Base-by-base conservation (phyloP, 2,329 filamentous ascomycete species). In the Penicillium freii region DNA sequence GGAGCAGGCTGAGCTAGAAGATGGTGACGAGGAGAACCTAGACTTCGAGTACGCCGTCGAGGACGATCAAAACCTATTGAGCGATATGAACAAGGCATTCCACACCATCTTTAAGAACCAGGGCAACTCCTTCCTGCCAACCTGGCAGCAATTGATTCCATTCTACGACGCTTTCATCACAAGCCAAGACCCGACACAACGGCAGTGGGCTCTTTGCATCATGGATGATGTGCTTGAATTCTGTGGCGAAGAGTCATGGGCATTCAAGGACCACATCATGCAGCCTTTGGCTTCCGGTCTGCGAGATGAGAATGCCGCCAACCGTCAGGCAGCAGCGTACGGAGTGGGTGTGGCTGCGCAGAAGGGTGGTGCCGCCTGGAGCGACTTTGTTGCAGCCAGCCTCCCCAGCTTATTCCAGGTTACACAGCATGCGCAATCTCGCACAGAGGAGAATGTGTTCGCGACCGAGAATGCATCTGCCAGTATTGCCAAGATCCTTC, bases 21-120 rank as follows among this genome's bases (percentile, higher is more conserved):
- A 97, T 57, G 92, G 88, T 17, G 93, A 97, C 63, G 92, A 97
- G 69, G 88, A 94, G 58, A 88, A 88, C 17, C 90, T 97, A 66
- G 93, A 97, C 51, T 85, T 88, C 44, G 82, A 95, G 33, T 89
- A 95, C 67, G 94, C 93, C 13, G 92, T 99, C 47, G 94, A 99
- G 74, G 94, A 99, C 66, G 94, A 99, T 72, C 93, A 97, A 77
- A 96, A 92, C 23, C 82, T 99, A 19, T 83, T 99, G 43, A 96
- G 92, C 1, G 94, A 99, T 71, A 99, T 99, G 94, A 99, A 99
- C 85, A 99, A 99, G 81, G 93, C 94, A 0, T 99, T 96, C 84
- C 94, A 99, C 77, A 93, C 92, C 59, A 91, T 99, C 64, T 99
- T 99, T 83, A 97, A 97, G 81, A 92, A 96, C 78, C 92, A 97